Percentiles rank a stretch among this genome's conserved stretches.
Evolutionary conservation across 257 asterid species (phyloP).

Genomic region (Cordia subcordata): DNA sequence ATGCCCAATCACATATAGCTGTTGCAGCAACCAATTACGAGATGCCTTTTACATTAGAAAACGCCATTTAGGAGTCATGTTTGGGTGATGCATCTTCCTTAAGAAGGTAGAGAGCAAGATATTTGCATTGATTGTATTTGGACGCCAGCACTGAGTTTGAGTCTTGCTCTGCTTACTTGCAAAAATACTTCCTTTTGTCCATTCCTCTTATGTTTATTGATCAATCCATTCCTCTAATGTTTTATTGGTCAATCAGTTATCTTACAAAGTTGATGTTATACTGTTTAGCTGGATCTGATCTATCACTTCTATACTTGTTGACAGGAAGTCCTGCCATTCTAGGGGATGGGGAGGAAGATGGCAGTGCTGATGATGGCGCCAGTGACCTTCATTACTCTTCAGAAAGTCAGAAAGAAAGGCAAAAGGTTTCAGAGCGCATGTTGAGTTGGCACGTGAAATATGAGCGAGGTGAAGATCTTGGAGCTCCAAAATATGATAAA

Average conservation of each 20-base stretch:
- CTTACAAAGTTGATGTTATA: not conserved
- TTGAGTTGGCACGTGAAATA: conserved; percentile 91
- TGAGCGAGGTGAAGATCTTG: conserved; percentile 69
- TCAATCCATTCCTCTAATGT: not conserved
- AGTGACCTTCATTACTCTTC: conserved; percentile 47
- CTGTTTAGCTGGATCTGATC: too few species aligned
- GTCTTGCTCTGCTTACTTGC: too few species aligned
- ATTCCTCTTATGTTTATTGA: too few species aligned
- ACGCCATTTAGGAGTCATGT: too few species aligned
- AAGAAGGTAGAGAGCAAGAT: too few species aligned
- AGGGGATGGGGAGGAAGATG: conserved; percentile 59
- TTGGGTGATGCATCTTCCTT: too few species aligned
- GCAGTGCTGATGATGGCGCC: conserved; percentile 45
- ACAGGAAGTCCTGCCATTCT: conserved; percentile 79
- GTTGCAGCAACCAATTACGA: too few species aligned
- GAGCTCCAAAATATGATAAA: conserved; percentile 78
- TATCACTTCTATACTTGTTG: not conserved
- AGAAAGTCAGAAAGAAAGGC: conserved; percentile 59
- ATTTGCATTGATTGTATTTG: too few species aligned
- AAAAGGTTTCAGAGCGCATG: conserved; percentile 84
- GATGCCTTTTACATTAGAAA: too few species aligned
- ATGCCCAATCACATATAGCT: too few species aligned
- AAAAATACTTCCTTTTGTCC: too few species aligned
- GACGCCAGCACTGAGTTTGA: too few species aligned
- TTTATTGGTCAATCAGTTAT: not conserved